A percentile compares a stretch with the other conserved stretches of the same genome.
Conservation (phyloP, 1,284 basidiomycete species). For the Boletus holoroseus region DNA sequence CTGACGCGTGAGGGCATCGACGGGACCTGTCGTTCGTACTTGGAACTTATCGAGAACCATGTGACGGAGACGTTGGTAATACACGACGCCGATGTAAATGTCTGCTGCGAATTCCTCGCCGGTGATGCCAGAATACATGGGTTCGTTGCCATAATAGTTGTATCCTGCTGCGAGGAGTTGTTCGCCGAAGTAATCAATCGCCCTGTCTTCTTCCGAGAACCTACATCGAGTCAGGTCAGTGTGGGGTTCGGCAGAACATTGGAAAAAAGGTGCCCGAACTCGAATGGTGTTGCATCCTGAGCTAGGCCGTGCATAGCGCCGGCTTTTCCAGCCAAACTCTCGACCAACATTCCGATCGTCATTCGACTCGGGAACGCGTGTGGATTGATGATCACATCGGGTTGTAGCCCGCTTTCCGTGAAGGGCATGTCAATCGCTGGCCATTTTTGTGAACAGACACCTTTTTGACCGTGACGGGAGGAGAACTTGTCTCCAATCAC, state of each 20-base stretch:
- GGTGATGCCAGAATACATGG: constrained; percentile 99
- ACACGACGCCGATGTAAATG: constrained; percentile 97
- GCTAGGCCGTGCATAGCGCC: constrained; percentile 98
- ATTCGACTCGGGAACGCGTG: constrained; percentile 99
- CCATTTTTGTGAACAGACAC: constrained; percentile 99
- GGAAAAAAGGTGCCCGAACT: constrained; percentile 46
- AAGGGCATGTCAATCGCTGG: constrained; percentile 98
- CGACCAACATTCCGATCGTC: constrained; percentile 99
- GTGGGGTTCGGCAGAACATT: constrained; percentile 1
- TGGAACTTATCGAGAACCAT: constrained; percentile 99
- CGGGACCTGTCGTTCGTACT: constrained; percentile 95
- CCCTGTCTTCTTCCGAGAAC: constrained; percentile 94
- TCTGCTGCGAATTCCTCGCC: constrained; percentile 98
- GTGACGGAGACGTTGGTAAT: constrained; percentile 97
- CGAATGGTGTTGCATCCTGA: constrained; percentile 97
- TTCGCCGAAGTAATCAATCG: constrained; percentile 95
- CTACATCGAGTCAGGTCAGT: constrained; percentile 39
- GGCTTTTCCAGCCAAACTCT: constrained; percentile 98
- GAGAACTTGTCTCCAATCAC: constrained; percentile 99
- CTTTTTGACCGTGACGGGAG: constrained; percentile 98
- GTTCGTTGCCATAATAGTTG: constrained; percentile 99
- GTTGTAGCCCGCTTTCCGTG: constrained; percentile 97
- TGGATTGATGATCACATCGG: constrained; percentile 99
- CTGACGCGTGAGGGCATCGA: constrained; percentile 93
- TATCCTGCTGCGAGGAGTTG: constrained; percentile 93